Base-by-base conservation (phyloP, 2,329 filamentous ascomycete species). In the Monosporascus sp. region DNA sequence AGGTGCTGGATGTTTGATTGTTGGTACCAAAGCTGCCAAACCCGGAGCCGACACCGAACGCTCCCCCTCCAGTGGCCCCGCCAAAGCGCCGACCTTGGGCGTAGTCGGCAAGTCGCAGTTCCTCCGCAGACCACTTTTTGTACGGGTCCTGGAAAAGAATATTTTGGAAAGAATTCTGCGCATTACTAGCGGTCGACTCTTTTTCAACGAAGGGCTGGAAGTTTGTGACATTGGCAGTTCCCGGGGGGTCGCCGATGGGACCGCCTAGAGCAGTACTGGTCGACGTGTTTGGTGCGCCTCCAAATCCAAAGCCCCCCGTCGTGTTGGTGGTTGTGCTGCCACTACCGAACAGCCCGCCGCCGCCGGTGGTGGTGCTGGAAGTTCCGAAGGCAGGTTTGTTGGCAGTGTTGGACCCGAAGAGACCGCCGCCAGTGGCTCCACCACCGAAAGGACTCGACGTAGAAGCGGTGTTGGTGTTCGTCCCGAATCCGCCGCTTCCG, bases 91-190 rank as follows among this genome's bases (percentile, higher is more conserved):
- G 85, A 49, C 92, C 92, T 70, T 92, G 88, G 55, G 86, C 82
- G 69, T 99, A 99, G 71, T 99, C 94, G 46, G 85, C 90, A 56
- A 96, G 72, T 65, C 89, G 81, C 51, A 94, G 73, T 70, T 94
- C 87, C 63, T 89, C 94, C n/a, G 89, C 83, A 9, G 93, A 97
- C 77, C 88, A 97, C 68, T 94, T 95, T 70, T 86, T 86, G 74
- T 93, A 95, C 1, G 87, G 82, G 24, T 86, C 84, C 72, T 88
- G 86, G 69, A 93, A 91, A 22, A 87, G 75, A 53, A 95, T 84
- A 61, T 85, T 93, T 70, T 94, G 89, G 70, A 88, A 95, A 4
- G 86, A 79, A 65, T 87, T 82, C 63, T 80, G 65, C 52, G 73
- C 69, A 19, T 69, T 71, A 60, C 73, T 79, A 43, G 79, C 82